Evolutionary conservation across 352 stramenopile species (phyloP).

Genomic region (Paralagenidium karlingii): DNA sequence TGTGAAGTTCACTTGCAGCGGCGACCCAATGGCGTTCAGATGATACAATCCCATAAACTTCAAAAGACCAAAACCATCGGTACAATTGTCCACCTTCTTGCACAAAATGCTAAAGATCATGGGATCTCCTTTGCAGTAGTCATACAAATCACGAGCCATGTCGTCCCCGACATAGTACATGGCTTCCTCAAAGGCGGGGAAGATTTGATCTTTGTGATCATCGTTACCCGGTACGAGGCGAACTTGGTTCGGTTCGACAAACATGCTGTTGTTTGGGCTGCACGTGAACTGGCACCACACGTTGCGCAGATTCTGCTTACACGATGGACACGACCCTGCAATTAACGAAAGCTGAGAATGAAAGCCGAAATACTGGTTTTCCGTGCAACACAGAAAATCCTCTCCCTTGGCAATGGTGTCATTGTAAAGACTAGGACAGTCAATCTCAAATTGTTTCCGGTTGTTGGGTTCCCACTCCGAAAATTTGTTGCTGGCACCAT

Average conservation of each 20-base stretch:
- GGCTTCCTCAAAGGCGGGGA: slow-evolving; percentile 49
- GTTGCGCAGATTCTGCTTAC: slow-evolving; percentile 63
- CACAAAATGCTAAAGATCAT: slow-evolving; percentile 43
- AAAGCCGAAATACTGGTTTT: slow-evolving; percentile 52
- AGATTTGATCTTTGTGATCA: slow-evolving; percentile 25
- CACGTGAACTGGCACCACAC: slow-evolving; percentile 74
- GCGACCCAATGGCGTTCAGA: slow-evolving; percentile 41
- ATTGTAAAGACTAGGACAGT: slow-evolving; percentile 63
- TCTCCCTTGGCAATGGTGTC: slow-evolving; percentile 30
- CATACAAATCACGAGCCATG: slow-evolving; percentile 54
- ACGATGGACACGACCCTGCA: slow-evolving; percentile 40
- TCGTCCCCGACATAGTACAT: slow-evolving; percentile 60
- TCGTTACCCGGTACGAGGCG: slow-evolving; percentile 38
- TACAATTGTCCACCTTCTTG: slow-evolving; percentile 33
- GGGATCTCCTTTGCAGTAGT: slow-evolving; percentile 47
- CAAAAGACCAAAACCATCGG: slow-evolving; percentile 30
- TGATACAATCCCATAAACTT: slow-evolving; percentile 51
- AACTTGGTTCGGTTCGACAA: slow-evolving; percentile 55
- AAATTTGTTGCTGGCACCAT: slow-evolving; percentile 60
- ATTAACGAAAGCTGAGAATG: slow-evolving; percentile 49
- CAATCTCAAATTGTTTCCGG: slow-evolving; percentile 42
- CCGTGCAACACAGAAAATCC: slow-evolving; percentile 63
- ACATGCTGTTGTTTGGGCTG: slow-evolving; percentile 67
- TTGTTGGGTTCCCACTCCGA: slow-evolving; percentile 47
- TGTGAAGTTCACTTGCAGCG: slow-evolving; percentile 54